Evolutionary conservation across 179 eudicot genomes (phyloP).

Genomic region (Camellia oleifera): DNA sequence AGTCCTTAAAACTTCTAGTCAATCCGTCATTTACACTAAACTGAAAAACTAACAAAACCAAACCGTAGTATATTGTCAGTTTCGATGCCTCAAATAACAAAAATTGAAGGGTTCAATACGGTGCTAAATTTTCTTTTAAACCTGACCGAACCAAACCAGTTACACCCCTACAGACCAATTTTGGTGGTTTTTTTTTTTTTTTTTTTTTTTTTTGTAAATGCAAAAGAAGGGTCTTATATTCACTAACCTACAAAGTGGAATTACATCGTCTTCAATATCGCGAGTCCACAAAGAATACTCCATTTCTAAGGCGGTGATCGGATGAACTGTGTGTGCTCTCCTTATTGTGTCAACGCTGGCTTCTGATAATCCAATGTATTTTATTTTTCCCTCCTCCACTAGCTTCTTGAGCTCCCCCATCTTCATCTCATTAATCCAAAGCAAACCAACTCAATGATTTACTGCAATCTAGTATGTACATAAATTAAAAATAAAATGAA

Average conservation of each 20-base stretch:
- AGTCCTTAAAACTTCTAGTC: too few relatives aligned
- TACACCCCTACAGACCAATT: too few relatives aligned
- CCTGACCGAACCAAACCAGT: too few relatives aligned
- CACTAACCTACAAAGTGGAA: slow-evolving; percentile 50
- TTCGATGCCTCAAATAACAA: too few relatives aligned
- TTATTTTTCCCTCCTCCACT: slow-evolving; percentile 67
- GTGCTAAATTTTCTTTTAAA: too few relatives aligned
- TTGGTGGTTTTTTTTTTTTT: too few relatives aligned
- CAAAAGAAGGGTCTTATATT: neutral
- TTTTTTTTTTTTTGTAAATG: neutral
- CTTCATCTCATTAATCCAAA: slow-evolving; percentile 19
- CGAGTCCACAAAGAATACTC: slow-evolving; percentile 67
- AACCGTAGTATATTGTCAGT: too few relatives aligned
- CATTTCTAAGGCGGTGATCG: slow-evolving; percentile 59
- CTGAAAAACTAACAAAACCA: too few relatives aligned
- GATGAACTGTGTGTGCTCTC: slow-evolving; percentile 65
- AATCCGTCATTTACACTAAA: too few relatives aligned
- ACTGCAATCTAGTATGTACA: neutral
- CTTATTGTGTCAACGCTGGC: slow-evolving; percentile 49
- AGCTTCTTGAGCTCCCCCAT: slow-evolving; percentile 66
- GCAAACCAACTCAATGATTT: neutral
- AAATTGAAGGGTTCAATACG: too few relatives aligned
- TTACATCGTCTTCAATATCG: slow-evolving; percentile 55
- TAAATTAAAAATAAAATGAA: too few relatives aligned
- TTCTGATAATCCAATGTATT: slow-evolving; percentile 60